Conservation (phyloP, 805 yeast genomes). For the Ogataea paradorogensis region DNA sequence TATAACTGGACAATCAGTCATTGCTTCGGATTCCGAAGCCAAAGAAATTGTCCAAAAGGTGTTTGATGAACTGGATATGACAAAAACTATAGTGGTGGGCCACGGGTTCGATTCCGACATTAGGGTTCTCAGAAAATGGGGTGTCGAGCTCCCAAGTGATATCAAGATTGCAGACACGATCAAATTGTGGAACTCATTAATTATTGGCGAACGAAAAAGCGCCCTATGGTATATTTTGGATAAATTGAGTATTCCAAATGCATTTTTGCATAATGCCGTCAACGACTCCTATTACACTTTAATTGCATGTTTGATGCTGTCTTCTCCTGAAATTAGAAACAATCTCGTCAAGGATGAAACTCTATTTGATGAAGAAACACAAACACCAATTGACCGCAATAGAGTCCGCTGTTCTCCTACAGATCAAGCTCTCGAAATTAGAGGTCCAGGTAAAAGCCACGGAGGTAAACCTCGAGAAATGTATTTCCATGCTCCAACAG, state of each 20-base stretch:
- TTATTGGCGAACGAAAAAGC: constrained; percentile 12
- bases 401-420: constrained; percentile 19
- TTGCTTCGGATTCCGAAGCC: constrained; percentile 18
- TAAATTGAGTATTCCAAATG: constrained; percentile 28
- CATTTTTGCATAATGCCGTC: constrained; percentile 32
- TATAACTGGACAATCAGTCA: constrained; percentile 29
- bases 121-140: constrained; percentile 16
- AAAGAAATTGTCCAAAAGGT: constrained; percentile 14
- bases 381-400: neutral
- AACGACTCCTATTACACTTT: constrained; percentile 34
- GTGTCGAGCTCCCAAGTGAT: constrained; percentile 16
- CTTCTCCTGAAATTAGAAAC: constrained; percentile 27
- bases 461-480: neutral
- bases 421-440: constrained; percentile 12
- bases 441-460: constrained; percentile 2
- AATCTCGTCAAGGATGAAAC: constrained; percentile 13
- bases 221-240: constrained; percentile 27
- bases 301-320: constrained; percentile 26
- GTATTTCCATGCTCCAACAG: constrained; percentile 3
- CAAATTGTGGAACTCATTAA: constrained; percentile 26
- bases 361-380: constrained; percentile 5
- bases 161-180: constrained; percentile 31
- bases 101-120: constrained; percentile 30
- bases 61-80: constrained; percentile 14
- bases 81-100: constrained; percentile 27